A percentile compares a stretch with the other conserved stretches of the same genome.
phyloP scores from a whole-genome alignment of 2,329 filamentous ascomycete species.

The Ophiostoma sp. region DNA sequence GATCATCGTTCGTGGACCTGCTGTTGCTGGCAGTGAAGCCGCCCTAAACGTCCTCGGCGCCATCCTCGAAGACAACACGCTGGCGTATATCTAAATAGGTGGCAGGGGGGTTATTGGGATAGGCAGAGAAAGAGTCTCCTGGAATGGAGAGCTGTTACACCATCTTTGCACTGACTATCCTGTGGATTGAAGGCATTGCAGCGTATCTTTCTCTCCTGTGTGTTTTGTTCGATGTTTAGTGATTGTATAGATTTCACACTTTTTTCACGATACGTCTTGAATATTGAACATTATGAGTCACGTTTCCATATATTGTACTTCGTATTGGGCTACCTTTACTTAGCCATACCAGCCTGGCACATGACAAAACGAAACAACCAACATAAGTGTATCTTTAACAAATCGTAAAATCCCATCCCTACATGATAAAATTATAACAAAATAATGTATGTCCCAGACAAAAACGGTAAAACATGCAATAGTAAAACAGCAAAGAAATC shows the following conservation, averaged over 20 bases:
- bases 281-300: too few relatives aligned
- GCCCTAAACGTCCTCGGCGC: conserved; percentile 58
- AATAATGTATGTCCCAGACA: neutral
- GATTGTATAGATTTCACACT: too few relatives aligned
- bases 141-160: too few relatives aligned
- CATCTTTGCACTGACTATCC: neutral
- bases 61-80: conserved; percentile 66
- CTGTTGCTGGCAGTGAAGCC: conserved; percentile 63
- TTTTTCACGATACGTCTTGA: too few relatives aligned
- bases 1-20: conserved; percentile 67
- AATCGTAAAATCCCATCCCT: neutral
- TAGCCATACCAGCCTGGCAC: neutral
- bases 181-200: too few relatives aligned
- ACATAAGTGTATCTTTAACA: conserved; percentile 5
- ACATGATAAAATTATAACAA: conserved; percentile 9
- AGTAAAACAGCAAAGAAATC: neutral
- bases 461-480: neutral
- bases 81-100: conserved; percentile 48
- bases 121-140: too few relatives aligned
- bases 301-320: too few relatives aligned
- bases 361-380: neutral
- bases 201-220: too few relatives aligned
- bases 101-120: too few relatives aligned
- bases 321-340: too few relatives aligned
- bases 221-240: too few relatives aligned